Evolutionary conservation across 116 monocot genomes (phyloP).

Genomic region (Cymodocea nodosa): DNA sequence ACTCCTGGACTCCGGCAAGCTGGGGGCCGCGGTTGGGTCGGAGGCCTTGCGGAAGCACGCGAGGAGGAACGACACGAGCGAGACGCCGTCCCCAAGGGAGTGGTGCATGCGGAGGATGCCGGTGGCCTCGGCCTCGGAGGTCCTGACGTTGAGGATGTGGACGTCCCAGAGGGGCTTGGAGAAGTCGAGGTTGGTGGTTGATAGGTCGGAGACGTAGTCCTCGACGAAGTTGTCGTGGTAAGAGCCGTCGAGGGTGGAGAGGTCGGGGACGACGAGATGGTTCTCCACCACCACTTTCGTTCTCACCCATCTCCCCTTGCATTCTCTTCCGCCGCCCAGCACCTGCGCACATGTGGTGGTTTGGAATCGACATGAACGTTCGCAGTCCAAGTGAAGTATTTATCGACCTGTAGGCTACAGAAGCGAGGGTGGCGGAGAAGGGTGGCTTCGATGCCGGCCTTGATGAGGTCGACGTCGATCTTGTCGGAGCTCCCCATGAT

Average conservation of each 20-base stretch:
- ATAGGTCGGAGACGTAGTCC: slow-evolving; percentile 9
- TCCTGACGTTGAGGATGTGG: slow-evolving; percentile 71
- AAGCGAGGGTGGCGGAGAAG: slow-evolving; percentile 42
- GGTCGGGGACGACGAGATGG: slow-evolving; percentile 5
- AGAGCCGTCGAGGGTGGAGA: not conserved
- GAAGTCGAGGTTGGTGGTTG: slow-evolving; percentile 18
- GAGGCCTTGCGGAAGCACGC: slow-evolving; percentile 69
- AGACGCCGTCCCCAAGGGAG: slow-evolving; percentile 83
- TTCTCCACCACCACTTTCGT: not conserved
- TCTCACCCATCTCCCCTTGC: slow-evolving; percentile 4
- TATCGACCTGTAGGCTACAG: slow-evolving; percentile 23
- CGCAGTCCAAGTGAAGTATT: not conserved
- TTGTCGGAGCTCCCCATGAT: slow-evolving; percentile 20
- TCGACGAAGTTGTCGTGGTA: slow-evolving; percentile 1
- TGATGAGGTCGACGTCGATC: slow-evolving; percentile 23
- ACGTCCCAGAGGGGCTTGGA: slow-evolving; percentile 81
- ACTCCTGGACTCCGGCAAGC: slow-evolving; percentile 12
- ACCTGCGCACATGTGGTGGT: slow-evolving; percentile 1
- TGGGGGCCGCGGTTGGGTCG: slow-evolving; percentile 39
- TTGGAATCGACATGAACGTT: no score
- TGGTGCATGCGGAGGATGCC: slow-evolving; percentile 66
- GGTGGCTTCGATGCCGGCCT: slow-evolving; percentile 23
- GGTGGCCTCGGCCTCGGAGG: slow-evolving; percentile 47
- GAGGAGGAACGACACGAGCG: slow-evolving; percentile 76
- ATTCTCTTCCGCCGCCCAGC: not conserved